Percentiles rank a stretch among this genome's conserved stretches.
Evolutionary conservation across 1,284 basidiomycete species (phyloP).

Genomic region (Papiliotrema nemorosa): DNA sequence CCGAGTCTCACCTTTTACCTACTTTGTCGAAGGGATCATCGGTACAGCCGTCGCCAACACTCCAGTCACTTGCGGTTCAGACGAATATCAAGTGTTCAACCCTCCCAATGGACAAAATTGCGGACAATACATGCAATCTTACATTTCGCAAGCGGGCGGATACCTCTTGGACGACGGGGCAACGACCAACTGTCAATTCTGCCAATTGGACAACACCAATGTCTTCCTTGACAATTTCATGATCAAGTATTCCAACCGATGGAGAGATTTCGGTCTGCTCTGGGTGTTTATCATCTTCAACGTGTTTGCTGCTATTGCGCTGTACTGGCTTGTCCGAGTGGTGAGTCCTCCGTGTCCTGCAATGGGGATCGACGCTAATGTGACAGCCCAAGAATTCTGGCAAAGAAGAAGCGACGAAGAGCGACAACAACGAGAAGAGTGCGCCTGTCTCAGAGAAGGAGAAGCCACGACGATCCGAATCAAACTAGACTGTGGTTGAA

Average conservation of each 20-base stretch:
- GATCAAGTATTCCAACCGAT: slow-evolving; percentile 57
- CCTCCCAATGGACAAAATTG: slow-evolving; percentile 50
- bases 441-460: not conserved
- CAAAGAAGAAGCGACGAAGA: not conserved
- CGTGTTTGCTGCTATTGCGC: slow-evolving; percentile 32
- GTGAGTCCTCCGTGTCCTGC: slow-evolving; percentile 15
- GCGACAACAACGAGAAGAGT: not conserved
- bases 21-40: slow-evolving; percentile 50
- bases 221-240: slow-evolving; percentile 59
- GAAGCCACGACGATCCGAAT: too few relatives aligned
- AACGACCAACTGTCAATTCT: slow-evolving; percentile 46
- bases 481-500: too few relatives aligned
- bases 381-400: not conserved
- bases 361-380: not conserved
- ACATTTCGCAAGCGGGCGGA: slow-evolving; percentile 41
- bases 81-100: slow-evolving; percentile 47
- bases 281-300: slow-evolving; percentile 65
- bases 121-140: slow-evolving; percentile 45
- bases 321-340: slow-evolving; percentile 47
- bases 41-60: slow-evolving; percentile 41
- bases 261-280: slow-evolving; percentile 64
- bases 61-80: slow-evolving; percentile 45
- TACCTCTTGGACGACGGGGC: slow-evolving; percentile 39
- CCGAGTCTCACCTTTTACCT: slow-evolving; percentile 68
- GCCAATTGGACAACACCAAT: slow-evolving; percentile 55